phyloP scores from a whole-genome alignment of 306 rosid genomes.

The Begonia peltatifolia region DNA sequence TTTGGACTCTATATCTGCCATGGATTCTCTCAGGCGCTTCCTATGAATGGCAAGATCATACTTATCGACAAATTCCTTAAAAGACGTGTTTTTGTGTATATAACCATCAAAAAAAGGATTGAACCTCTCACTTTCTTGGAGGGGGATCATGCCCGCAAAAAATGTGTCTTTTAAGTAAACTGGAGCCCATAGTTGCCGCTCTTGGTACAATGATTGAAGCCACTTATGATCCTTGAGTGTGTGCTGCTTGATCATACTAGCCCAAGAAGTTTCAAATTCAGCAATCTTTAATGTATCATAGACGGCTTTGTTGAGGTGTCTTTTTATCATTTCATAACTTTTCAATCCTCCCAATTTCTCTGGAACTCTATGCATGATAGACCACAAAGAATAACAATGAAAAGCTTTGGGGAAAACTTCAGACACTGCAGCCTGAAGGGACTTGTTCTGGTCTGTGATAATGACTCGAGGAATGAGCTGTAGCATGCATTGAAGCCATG shows the following conservation, averaged over 20 bases:
- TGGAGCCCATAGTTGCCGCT: slow-evolving; percentile 52
- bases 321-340: slow-evolving; percentile 47
- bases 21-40: slow-evolving; percentile 47
- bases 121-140: slow-evolving; percentile 27
- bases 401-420: slow-evolving; percentile 48
- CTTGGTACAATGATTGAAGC: slow-evolving; percentile 45
- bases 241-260: slow-evolving; percentile 37
- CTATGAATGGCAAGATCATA: slow-evolving; percentile 61
- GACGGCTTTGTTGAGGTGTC: slow-evolving; percentile 33
- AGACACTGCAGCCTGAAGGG: slow-evolving; percentile 44
- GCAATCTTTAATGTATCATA: slow-evolving; percentile 47
- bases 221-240: slow-evolving; percentile 48
- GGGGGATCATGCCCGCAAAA: slow-evolving; percentile 54
- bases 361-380: slow-evolving; percentile 52
- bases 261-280: slow-evolving; percentile 64
- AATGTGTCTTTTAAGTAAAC: slow-evolving; percentile 54
- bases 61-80: slow-evolving; percentile 67
- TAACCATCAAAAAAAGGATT: slow-evolving; percentile 53
- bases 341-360: slow-evolving; percentile 77
- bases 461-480: slow-evolving; percentile 39
- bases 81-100: slow-evolving; percentile 64
- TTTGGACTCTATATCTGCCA: slow-evolving; percentile 37
- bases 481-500: slow-evolving; percentile 64
- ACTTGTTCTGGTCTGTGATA: slow-evolving; percentile 52
- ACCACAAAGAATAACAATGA: slow-evolving; percentile 53